Percentiles rank a stretch among this genome's conserved stretches.
Evolutionary conservation across 2,329 filamentous ascomycete species (phyloP).

Genomic region (Monosporascus sp.): DNA sequence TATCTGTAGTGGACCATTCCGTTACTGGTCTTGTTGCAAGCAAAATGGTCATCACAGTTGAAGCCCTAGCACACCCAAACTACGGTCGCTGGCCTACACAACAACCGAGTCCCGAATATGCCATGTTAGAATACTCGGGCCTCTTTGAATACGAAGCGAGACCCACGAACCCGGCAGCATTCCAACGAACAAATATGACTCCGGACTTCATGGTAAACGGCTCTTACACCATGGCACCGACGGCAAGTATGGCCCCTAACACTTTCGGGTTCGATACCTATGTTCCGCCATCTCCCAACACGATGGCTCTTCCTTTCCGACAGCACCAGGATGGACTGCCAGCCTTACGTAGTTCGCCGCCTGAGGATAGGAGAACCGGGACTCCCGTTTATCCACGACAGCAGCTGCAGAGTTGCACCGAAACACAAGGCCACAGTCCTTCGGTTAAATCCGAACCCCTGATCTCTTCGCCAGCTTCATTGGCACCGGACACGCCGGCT

Average conservation of each 20-base stretch:
- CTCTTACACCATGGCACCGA: slow-evolving; percentile 39
- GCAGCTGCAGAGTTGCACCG: slow-evolving; percentile 11
- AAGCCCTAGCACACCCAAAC: slow-evolving; percentile 38
- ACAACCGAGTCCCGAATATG: slow-evolving; percentile 37
- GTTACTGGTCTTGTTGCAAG: slow-evolving; percentile 23
- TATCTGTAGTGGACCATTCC: not conserved
- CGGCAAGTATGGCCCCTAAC: slow-evolving; percentile 36
- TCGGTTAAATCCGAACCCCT: slow-evolving; percentile 30
- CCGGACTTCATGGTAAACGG: slow-evolving; percentile 43
- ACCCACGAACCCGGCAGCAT: slow-evolving; percentile 29
- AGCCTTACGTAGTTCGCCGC: slow-evolving; percentile 12
- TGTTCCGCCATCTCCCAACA: slow-evolving; percentile 21
- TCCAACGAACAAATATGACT: slow-evolving; percentile 40
- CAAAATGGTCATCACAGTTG: slow-evolving; percentile 45
- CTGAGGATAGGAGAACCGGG: not conserved
- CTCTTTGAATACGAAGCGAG: slow-evolving; percentile 48
- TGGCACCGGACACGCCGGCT: slow-evolving; percentile 6
- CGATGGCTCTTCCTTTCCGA: slow-evolving; percentile 22
- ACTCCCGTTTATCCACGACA: not conserved
- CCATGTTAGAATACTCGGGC: slow-evolving; percentile 41
- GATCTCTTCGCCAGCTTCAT: slow-evolving; percentile 9
- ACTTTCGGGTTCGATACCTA: slow-evolving; percentile 42
- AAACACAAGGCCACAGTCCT: slow-evolving; percentile 24
- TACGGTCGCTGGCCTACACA: slow-evolving; percentile 55
- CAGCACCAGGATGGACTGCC: slow-evolving; percentile 22